phyloP scores from a whole-genome alignment of 2,329 filamentous ascomycete genomes.

The Epichloe glyceriae region DNA sequence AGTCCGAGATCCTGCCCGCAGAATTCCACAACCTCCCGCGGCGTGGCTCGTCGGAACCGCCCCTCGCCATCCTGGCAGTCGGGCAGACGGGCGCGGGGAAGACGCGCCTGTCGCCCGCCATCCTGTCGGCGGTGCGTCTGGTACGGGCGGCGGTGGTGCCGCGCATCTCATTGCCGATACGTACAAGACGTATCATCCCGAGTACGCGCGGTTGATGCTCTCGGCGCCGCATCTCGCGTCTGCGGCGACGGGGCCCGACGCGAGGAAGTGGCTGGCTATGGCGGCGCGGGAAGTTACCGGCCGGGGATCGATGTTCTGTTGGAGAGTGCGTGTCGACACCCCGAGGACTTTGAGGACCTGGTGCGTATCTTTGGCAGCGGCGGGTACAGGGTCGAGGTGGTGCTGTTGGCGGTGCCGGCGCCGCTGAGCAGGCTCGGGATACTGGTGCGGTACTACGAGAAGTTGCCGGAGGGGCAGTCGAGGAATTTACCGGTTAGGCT shows the following conservation, averaged over 20 bases:
- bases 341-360: constrained; percentile 26
- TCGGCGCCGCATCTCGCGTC: constrained; percentile 23
- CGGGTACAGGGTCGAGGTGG: constrained; percentile 26
- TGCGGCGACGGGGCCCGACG: constrained; percentile 26
- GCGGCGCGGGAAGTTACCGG: constrained; percentile 22
- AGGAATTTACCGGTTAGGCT: constrained; percentile 25
- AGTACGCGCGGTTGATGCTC: constrained; percentile 21
- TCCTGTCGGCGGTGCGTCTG: constrained; percentile 20
- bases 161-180: constrained; percentile 35
- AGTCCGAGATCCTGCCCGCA: constrained; percentile 17
- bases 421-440: constrained; percentile 30
- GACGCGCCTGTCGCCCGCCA: constrained; percentile 27
- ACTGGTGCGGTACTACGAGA: constrained; percentile 25
- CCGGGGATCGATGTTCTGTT: constrained; percentile 25
- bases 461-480: constrained; percentile 21
- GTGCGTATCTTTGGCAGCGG: constrained; percentile 19
- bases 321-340: constrained; percentile 32
- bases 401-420: constrained; percentile 28
- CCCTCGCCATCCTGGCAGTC: constrained; percentile 29
- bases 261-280: constrained; percentile 30
- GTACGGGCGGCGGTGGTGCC: constrained; percentile 1
- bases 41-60: constrained; percentile 9
- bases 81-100: constrained; percentile 38
- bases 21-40: constrained; percentile 17
- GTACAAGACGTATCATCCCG: constrained; percentile 35